Percentiles rank a stretch among this genome's conserved stretches.
phyloP scores from a whole-genome alignment of 345 rosid genomes.

The Lepidium aucheri region DNA sequence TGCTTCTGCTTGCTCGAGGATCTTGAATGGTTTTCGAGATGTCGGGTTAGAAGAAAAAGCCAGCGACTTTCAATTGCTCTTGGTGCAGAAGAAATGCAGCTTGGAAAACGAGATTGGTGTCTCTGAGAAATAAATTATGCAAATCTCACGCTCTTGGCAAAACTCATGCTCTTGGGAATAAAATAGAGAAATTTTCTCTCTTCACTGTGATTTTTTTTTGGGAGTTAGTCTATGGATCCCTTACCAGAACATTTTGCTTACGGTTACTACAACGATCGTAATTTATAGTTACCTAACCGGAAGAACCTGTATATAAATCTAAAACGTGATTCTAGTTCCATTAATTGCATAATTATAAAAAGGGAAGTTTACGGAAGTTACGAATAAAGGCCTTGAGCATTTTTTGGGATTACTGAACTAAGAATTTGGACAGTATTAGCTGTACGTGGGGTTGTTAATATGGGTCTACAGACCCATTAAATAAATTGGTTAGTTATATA shows the following conservation, averaged over 20 bases:
- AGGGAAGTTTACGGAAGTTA: too few species aligned
- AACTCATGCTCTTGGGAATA: conserved; percentile 3
- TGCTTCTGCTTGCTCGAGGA: conserved; percentile 42
- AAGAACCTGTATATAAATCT: background rate
- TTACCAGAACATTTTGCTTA: background rate
- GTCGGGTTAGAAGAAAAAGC: conserved; percentile 46
- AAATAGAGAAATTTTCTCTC: background rate
- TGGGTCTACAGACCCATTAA: too few species aligned
- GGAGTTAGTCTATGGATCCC: background rate
- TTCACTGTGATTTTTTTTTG: background rate
- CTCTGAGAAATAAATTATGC: background rate
- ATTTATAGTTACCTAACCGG: background rate
- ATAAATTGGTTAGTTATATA: too few species aligned
- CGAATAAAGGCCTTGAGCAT: too few species aligned
- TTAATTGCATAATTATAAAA: too few species aligned
- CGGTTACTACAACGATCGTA: background rate
- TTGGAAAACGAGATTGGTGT: conserved; percentile 9
- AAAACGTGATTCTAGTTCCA: too few species aligned
- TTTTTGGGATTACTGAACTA: too few species aligned
- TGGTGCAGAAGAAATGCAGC: conserved; percentile 37
- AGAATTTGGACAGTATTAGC: too few species aligned
- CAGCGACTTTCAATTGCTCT: conserved; percentile 37
- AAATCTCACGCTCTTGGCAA: background rate
- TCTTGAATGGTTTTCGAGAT: conserved; percentile 46
- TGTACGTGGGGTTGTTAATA: too few species aligned